phyloP scores from a whole-genome alignment of 805 yeast genomes.

The Nakazawaea holstii region DNA sequence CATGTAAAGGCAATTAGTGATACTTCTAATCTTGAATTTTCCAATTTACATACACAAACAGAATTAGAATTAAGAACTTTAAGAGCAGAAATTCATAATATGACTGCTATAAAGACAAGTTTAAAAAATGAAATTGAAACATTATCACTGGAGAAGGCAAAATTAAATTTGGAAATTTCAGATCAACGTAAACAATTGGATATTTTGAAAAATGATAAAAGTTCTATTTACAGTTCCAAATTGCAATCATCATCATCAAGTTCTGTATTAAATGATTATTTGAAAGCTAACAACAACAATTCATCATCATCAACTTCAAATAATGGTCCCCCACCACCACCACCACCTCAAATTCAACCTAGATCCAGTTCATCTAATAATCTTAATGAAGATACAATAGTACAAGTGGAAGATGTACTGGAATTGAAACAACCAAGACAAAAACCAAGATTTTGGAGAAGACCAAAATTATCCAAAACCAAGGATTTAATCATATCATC shows the following conservation, averaged over 20 bases:
- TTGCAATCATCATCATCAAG: slow-evolving; percentile 11
- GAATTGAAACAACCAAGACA: slow-evolving; percentile 16
- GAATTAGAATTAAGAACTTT: slow-evolving; percentile 34
- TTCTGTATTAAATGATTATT: slow-evolving; percentile 10
- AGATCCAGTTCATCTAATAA: neutral
- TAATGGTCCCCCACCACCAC: slow-evolving; percentile 10
- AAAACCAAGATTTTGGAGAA: slow-evolving; percentile 27
- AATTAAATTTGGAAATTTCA: slow-evolving; percentile 39
- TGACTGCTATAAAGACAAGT: slow-evolving; percentile 34
- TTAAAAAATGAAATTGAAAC: slow-evolving; percentile 46
- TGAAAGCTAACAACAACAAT: slow-evolving; percentile 6
- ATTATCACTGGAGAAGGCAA: slow-evolving; percentile 40
- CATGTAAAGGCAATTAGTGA: slow-evolving; percentile 42
- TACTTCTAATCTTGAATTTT: slow-evolving; percentile 30
- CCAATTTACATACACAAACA: slow-evolving; percentile 22
- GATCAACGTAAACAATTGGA: slow-evolving; percentile 15
- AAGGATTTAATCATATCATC: slow-evolving; percentile 9
- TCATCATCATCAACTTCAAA: slow-evolving; percentile 10
- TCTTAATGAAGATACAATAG: slow-evolving; percentile 2
- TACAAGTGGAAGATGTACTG: slow-evolving; percentile 9
- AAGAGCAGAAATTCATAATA: slow-evolving; percentile 34
- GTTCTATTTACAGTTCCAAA: neutral
- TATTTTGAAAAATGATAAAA: slow-evolving; percentile 13
- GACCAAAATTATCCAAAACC: slow-evolving; percentile 10
- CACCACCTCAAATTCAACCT: slow-evolving; percentile 7